Percentiles rank a stretch among this genome's conserved stretches.
Conservation (phyloP, 192 early-diverging fungal genomes). For the Pilobolus umbonatus region DNA sequence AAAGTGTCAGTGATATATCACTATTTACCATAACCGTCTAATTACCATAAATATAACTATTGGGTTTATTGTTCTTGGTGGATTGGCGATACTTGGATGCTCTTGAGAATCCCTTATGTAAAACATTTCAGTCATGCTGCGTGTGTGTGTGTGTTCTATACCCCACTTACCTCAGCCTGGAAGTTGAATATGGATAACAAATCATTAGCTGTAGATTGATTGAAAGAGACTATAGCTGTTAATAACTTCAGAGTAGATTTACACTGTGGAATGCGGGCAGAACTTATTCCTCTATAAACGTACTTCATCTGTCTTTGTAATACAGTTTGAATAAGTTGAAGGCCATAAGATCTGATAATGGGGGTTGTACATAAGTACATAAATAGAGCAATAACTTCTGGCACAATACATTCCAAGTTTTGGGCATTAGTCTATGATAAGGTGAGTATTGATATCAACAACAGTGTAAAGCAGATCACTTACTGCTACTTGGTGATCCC, state of each 20-base stretch:
- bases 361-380: slow-evolving; percentile 25
- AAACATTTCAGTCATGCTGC: slow-evolving; percentile 7
- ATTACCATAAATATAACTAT: slow-evolving; percentile 28
- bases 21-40: neutral
- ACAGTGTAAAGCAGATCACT: neutral
- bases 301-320: slow-evolving; percentile 62
- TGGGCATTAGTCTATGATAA: slow-evolving; percentile 39
- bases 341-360: slow-evolving; percentile 27
- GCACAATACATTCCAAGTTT: slow-evolving; percentile 53
- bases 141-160: slow-evolving; percentile 3
- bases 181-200: slow-evolving; percentile 71
- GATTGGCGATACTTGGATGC: slow-evolving; percentile 26
- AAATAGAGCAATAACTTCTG: slow-evolving; percentile 49
- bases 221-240: slow-evolving; percentile 55
- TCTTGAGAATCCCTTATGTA: slow-evolving; percentile 23
- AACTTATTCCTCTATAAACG: slow-evolving; percentile 59
- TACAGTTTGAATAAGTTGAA: slow-evolving; percentile 53
- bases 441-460: neutral
- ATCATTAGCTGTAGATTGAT: slow-evolving; percentile 55
- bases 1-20: neutral
- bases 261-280: slow-evolving; percentile 50
- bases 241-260: slow-evolving; percentile 62
- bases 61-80: slow-evolving; percentile 20
- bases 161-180: slow-evolving; percentile 47
- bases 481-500: slow-evolving; percentile 60